A percentile compares a stretch with the other conserved stretches of the same genome.
These are phyloP conservation scores for Blastocystis sp. DNA, from an alignment of 352 stramenopile species.

Conservation along the genomic window DNA sequence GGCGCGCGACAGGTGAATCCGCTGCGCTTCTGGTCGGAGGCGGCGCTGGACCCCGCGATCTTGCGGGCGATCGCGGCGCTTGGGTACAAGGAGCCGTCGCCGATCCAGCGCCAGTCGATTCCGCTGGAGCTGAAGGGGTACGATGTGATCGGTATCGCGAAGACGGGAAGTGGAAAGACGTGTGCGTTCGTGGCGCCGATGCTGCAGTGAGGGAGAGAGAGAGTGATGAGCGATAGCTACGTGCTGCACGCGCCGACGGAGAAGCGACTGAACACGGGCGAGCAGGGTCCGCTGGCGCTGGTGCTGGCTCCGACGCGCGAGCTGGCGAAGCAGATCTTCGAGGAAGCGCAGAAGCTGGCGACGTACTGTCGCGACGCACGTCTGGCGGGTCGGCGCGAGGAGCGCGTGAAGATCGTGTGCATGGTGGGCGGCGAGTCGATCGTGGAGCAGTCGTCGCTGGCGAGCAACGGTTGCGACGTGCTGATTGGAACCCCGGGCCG, in stretches of 20 bases:
- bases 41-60: conserved; percentile 65
- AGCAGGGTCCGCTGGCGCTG: conserved; percentile 85
- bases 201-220: conserved; percentile 65
- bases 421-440: conserved; percentile 49
- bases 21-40: conserved; percentile 80
- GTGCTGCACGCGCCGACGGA: conserved; percentile 76
- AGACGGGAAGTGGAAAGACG: conserved; percentile 96
- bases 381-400: conserved; percentile 62
- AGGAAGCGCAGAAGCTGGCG: conserved; percentile 80
- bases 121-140: conserved; percentile 84
- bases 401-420: conserved; percentile 11
- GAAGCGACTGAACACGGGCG: conserved; percentile 71
- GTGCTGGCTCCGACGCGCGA: conserved; percentile 96
- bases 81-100: conserved; percentile 85
- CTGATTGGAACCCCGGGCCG: conserved; percentile 93
- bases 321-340: conserved; percentile 88
- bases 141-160: conserved; percentile 95
- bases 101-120: conserved; percentile 93
- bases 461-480: conserved; percentile 78
- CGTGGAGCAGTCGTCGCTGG: conserved; percentile 24
- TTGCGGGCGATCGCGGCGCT: conserved; percentile 78
- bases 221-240: conserved; percentile 63
- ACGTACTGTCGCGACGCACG: conserved; percentile 65
- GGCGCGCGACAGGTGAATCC: conserved; percentile 76
- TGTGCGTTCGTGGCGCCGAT: conserved; percentile 92